phyloP scores from a whole-genome alignment of 768 basidiomycete species.

The Tricholoma bakamatsutake region DNA sequence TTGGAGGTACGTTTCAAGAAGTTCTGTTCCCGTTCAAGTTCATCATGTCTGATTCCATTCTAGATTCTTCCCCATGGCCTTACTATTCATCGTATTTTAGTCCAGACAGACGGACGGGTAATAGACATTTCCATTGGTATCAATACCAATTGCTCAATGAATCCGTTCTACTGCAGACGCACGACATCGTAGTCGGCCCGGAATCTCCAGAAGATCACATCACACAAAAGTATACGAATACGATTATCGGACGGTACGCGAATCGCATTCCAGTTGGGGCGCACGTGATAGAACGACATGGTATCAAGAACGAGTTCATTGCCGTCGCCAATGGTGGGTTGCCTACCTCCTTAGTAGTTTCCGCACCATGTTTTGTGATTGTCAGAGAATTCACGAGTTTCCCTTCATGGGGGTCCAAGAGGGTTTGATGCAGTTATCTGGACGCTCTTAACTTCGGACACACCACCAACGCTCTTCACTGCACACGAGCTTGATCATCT shows the following conservation, averaged over 20 bases:
- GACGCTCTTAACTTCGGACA: constrained; percentile 36
- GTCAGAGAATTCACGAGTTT: constrained; percentile 48
- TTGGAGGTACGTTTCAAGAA: constrained; percentile 41
- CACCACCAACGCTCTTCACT: constrained; percentile 48
- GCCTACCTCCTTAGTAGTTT: background rate
- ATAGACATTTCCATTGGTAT: constrained; percentile 7
- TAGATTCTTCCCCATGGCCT: constrained; percentile 64
- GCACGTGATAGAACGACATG: constrained; percentile 47
- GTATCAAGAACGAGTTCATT: constrained; percentile 40
- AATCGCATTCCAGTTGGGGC: constrained; percentile 65
- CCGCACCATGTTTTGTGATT: background rate
- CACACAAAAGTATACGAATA: constrained; percentile 64
- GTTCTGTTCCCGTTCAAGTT: background rate
- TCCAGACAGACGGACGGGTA: constrained; percentile 61
- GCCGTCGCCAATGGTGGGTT: constrained; percentile 36
- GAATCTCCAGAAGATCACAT: constrained; percentile 55
- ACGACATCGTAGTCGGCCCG: constrained; percentile 74
- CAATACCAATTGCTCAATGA: background rate
- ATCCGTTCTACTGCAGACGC: constrained; percentile 38
- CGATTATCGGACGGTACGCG: constrained; percentile 66
- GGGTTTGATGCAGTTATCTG: constrained; percentile 60
- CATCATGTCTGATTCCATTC: background rate
- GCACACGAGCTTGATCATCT: constrained; percentile 45
- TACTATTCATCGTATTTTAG: constrained; percentile 62
- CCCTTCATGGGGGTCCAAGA: constrained; percentile 64